phyloP scores from a whole-genome alignment of 2,329 filamentous ascomycete species.

The Epichloe glyceriae region DNA sequence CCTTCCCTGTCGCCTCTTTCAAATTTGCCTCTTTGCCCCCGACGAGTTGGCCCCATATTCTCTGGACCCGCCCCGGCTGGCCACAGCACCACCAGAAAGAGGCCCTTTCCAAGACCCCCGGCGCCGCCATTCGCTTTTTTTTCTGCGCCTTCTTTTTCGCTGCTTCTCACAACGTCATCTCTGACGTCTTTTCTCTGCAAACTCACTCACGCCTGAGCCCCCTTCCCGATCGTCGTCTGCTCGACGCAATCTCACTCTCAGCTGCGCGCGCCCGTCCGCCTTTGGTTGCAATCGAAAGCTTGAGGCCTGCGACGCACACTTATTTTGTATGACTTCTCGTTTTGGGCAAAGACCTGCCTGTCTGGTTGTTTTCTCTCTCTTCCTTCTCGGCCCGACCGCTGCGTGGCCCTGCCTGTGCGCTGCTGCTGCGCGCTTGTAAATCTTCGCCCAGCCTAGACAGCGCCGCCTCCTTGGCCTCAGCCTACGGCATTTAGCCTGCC shows the following conservation, averaged over 20 bases:
- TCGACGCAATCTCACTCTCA: constrained; percentile 16
- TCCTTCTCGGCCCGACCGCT: neutral
- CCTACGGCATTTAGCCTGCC: neutral
- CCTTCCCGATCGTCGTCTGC: constrained; percentile 21
- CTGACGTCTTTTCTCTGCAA: constrained; percentile 30
- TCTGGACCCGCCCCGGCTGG: neutral
- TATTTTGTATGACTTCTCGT: neutral
- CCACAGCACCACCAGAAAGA: neutral
- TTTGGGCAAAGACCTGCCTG: neutral
- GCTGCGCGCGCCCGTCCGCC: constrained; percentile 4
- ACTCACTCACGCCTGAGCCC: constrained; percentile 22
- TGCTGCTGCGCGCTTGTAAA: constrained; percentile 6
- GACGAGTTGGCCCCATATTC: neutral
- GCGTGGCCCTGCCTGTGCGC: neutral
- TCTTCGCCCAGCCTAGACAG: constrained; percentile 5
- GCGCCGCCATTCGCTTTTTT: constrained; percentile 18
- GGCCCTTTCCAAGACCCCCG: constrained; percentile 2
- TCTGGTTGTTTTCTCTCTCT: neutral
- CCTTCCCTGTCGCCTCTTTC: neutral
- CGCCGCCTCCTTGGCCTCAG: neutral
- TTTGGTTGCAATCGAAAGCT: constrained; percentile 2
- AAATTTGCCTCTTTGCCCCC: neutral
- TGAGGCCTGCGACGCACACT: constrained; percentile 1
- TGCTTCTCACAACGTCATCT: constrained; percentile 30
- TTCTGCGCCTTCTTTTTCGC: constrained; percentile 24